These are phyloP conservation scores for Fragaria vesca DNA, from an alignment of 306 rosid species.

Conservation along the genomic window DNA sequence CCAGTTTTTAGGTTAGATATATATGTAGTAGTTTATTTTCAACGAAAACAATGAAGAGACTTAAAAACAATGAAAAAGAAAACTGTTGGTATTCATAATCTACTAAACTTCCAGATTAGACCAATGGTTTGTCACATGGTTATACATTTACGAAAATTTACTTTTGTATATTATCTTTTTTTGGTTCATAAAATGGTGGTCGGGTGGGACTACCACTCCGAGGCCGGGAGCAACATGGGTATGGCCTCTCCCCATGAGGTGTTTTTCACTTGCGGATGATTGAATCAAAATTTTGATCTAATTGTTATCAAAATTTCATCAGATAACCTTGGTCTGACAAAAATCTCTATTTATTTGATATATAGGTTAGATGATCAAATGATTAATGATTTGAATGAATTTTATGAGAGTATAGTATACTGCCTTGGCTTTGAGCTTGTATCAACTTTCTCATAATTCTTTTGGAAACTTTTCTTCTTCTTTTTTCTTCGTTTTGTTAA, in stretches of 20 bases:
- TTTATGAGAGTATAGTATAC: neutral
- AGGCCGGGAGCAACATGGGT: too few species aligned
- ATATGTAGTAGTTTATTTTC: too few species aligned
- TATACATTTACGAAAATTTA: neutral
- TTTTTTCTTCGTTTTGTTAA: neutral
- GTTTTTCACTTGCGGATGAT: too few species aligned
- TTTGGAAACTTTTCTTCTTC: neutral
- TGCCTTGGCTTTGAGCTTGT: neutral
- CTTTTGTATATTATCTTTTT: neutral
- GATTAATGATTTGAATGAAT: neutral
- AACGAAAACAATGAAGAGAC: too few species aligned
- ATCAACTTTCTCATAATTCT: constrained; percentile 1
- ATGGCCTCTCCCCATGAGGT: too few species aligned
- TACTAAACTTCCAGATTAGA: too few species aligned
- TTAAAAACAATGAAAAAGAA: too few species aligned
- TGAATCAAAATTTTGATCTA: neutral
- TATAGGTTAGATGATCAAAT: neutral
- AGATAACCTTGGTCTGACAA: neutral
- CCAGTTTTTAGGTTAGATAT: neutral
- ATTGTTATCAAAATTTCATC: neutral
- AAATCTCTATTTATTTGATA: neutral
- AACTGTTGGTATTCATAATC: too few species aligned
- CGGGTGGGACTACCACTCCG: too few species aligned
- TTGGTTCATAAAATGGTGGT: too few species aligned
- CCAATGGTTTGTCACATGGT: too few species aligned